These are phyloP conservation scores for Vanderwaltozyma tropicalis DNA, from an alignment of 805 yeast genomes.

Conservation along the genomic window DNA sequence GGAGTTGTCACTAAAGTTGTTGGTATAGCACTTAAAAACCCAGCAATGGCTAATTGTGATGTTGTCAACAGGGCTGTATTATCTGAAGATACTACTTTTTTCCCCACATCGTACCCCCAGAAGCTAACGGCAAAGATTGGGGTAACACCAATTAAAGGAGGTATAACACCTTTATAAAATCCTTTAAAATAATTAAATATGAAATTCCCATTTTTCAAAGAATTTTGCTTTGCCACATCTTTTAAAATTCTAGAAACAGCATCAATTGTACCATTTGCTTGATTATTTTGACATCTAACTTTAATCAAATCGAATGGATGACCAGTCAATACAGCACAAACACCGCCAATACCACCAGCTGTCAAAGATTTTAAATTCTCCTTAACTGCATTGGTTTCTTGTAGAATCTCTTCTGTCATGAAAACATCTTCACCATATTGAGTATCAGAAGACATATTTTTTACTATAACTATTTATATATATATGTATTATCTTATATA, in stretches of 20 bases:
- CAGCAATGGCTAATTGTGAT: slow-evolving; percentile 77
- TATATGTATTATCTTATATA: too few relatives aligned
- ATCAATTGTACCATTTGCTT: slow-evolving; percentile 48
- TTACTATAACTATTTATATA: too few relatives aligned
- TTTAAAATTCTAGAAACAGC: slow-evolving; percentile 63
- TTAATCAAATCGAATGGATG: slow-evolving; percentile 93
- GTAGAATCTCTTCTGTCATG: neutral
- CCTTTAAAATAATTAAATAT: slow-evolving; percentile 33
- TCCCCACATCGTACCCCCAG: slow-evolving; percentile 97
- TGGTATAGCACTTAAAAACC: slow-evolving; percentile 88
- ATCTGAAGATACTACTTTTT: slow-evolving; percentile 49
- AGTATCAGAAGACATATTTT: neutral
- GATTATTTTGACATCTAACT: slow-evolving; percentile 76
- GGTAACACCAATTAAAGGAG: slow-evolving; percentile 92
- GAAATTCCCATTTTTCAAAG: neutral
- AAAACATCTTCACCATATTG: neutral
- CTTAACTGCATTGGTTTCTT: neutral
- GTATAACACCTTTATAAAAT: slow-evolving; percentile 85
- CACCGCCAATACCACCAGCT: slow-evolving; percentile 95
- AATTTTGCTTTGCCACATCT: slow-evolving; percentile 15
- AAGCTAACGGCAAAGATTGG: slow-evolving; percentile 97
- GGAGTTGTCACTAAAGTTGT: slow-evolving; percentile 97
- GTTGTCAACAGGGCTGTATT: too few relatives aligned
- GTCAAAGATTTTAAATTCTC: slow-evolving; percentile 73
- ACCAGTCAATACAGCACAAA: slow-evolving; percentile 90